Evolutionary conservation across 176 grass and related monocot species (phyloP), one percentile per base, ranked within the genome.

Genomic region (Hsuehochloa calcarea): DNA sequence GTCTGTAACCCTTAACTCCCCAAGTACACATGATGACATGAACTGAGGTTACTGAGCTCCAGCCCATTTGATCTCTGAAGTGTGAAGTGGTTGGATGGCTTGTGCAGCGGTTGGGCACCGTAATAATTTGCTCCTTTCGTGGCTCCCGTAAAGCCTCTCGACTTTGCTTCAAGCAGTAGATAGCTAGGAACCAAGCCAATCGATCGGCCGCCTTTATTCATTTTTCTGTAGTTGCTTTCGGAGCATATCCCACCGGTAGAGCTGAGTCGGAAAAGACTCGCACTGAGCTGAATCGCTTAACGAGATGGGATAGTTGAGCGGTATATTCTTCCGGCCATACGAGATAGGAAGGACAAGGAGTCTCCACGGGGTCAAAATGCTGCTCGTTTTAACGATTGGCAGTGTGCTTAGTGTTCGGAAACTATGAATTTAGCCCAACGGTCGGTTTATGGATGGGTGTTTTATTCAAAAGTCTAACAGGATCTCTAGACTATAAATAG

Each of bases 161-260:
- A 82, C 84, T 79, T 90, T 51, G 88, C 88, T 90, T 86, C 38
- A 90, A 90, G 88, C 84, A 78, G 83, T 73, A 70, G 82, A 29
- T 0, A 69, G 82, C 61, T 0, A 72, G 58, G 84, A 65, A 65
- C 44, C 71, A 45, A 73, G 6, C 29, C 56, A 11, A 26, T 31
- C 54, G 7, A 38, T 31, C 54, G 7, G 22, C 13, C n/a, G 29
- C 29, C 78, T 75, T 26, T 69, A 35, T 68, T 55, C 40, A n/a
- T 58, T 31, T 27, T 12, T 29, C n/a, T 27, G 58, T 68, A 25
- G 55, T 40, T n/a, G 35, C 46, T 44, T 85, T 80, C 62, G 19
- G 29, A n/a, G 44, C 45, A 20, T 51, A n/a, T 66, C 45, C 3
- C 49, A 5, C 34, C 38, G 27, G 43, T 22, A 2, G 55, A 76